Evolutionary conservation across 2,329 filamentous ascomycete species (phyloP), one percentile per base, ranked within the genome.

Genomic region (Gremmenia infestans): DNA sequence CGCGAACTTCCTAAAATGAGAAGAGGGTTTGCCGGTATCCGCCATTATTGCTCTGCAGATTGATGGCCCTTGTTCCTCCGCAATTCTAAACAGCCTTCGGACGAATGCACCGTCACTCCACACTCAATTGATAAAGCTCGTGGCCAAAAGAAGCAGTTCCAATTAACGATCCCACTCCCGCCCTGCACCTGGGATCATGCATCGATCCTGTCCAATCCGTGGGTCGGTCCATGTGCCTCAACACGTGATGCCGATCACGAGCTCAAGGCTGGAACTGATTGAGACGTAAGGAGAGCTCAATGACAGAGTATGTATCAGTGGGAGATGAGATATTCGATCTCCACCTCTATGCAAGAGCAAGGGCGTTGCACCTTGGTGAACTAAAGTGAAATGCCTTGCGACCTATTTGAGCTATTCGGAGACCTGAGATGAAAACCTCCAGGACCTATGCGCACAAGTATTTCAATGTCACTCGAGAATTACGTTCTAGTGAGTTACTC

Each of bases 21-120:
- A 36, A 40, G 35, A 53, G 17, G 32, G 40, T 22, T 22, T 52
- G 42, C 45, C 46, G 37, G 36, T 25, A 45, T 45, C n/a, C 14
- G 22, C 49, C 39, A 37, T 48, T 19, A 45, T 46, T 47, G 49
- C 36, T 42, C 35, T 42, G 19, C 9, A 11, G 28, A 32, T 32
- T 32, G 28, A 32, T 32, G 28, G 28, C 28, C 28, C 28, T 32
- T 32, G 28, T 32, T 11, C 51, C 52, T 56, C 49, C 55, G 53
- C 54, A 23, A 32, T 53, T 57, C 19, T 52, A 58, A 56, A 56
- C 52, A 60, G 55, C 60, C 58, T 54, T 56, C 60, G 60, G 60
- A 60, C 56, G 50, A 36, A 32, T 36, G 36, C 52, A 51, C 58
- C 58, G 58, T 32, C 52, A 48, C 52, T 57, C 58, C 60, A 58